A percentile compares a stretch with the other conserved stretches of the same genome.
Conservation (phyloP, 1,284 basidiomycete species). For the Malassezia arunalokei region DNA sequence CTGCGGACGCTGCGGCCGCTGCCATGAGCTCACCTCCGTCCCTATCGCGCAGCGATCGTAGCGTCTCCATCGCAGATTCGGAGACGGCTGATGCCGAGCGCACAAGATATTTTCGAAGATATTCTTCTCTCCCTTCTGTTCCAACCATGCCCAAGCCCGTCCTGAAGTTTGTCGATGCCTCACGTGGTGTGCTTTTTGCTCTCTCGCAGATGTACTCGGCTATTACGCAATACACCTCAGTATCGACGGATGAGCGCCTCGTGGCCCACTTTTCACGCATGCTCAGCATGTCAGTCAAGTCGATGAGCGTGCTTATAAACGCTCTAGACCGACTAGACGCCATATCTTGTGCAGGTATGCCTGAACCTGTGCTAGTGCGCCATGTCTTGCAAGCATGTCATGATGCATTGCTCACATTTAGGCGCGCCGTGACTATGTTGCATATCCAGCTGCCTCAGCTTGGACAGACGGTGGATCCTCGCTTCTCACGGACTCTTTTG, state of each 20-base stretch:
- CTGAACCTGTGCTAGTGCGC: conserved; percentile 60
- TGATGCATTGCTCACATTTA: conserved; percentile 72
- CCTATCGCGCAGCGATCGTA: background rate
- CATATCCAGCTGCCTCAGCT: conserved; percentile 64
- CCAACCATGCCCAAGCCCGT: conserved; percentile 64
- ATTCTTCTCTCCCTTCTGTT: conserved; percentile 56
- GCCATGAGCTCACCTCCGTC: conserved; percentile 9
- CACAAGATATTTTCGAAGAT: conserved; percentile 74
- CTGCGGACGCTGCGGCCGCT: conserved; percentile 31
- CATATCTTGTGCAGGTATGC: conserved; percentile 60
- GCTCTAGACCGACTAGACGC: conserved; percentile 86
- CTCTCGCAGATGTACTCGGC: conserved; percentile 83
- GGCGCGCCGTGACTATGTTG: conserved; percentile 72
- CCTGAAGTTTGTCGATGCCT: conserved; percentile 66
- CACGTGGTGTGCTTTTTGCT: conserved; percentile 81
- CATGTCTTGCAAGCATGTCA: conserved; percentile 69
- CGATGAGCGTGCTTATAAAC: conserved; percentile 72
- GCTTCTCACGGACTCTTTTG: conserved; percentile 76
- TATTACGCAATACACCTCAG: conserved; percentile 74
- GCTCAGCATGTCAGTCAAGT: conserved; percentile 56
- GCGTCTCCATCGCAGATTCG: background rate
- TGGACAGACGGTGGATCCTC: conserved; percentile 62
- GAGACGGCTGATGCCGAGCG: conserved; percentile 54
- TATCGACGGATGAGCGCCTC: conserved; percentile 73
- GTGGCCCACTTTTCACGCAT: conserved; percentile 27